These are phyloP conservation scores for Cytospora schulzeri DNA, from an alignment of 2,329 filamentous ascomycete species.

Conservation along the genomic window DNA sequence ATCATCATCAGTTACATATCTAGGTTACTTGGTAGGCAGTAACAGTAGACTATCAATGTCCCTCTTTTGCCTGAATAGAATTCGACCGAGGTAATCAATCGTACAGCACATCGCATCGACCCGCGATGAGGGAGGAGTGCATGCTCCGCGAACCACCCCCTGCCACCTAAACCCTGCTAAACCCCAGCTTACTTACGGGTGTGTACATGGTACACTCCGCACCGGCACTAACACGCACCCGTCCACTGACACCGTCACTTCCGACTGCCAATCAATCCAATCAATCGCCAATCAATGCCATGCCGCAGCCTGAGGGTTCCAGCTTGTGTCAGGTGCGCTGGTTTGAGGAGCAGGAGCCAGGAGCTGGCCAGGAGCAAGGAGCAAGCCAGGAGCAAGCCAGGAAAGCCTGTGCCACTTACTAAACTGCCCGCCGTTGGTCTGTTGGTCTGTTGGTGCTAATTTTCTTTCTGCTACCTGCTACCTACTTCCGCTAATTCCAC, in stretches of 20 bases:
- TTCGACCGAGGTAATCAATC: too few relatives aligned
- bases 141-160: neutral
- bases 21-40: neutral
- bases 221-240: constrained; percentile 18
- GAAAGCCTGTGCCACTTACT: constrained; percentile 12
- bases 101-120: neutral
- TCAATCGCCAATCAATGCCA: neutral
- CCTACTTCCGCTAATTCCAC: neutral
- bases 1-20: neutral
- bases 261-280: constrained; percentile 13
- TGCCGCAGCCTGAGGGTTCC: constrained; percentile 3
- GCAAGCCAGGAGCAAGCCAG: neutral
- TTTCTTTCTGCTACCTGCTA: neutral
- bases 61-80: too few relatives aligned
- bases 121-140: neutral
- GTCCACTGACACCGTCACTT: constrained; percentile 15
- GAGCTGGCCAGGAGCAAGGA: too few relatives aligned
- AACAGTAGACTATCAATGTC: too few relatives aligned
- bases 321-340: constrained; percentile 19
- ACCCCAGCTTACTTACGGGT: neutral
- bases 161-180: neutral
- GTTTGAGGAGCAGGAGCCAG: too few relatives aligned
- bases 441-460: neutral
- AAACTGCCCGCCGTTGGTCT: neutral
- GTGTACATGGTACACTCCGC: neutral